Percentiles rank a stretch among this genome's conserved stretches.
Conservation (phyloP, 352 stramenopile genomes). For the Thraustochytrium striatum region DNA sequence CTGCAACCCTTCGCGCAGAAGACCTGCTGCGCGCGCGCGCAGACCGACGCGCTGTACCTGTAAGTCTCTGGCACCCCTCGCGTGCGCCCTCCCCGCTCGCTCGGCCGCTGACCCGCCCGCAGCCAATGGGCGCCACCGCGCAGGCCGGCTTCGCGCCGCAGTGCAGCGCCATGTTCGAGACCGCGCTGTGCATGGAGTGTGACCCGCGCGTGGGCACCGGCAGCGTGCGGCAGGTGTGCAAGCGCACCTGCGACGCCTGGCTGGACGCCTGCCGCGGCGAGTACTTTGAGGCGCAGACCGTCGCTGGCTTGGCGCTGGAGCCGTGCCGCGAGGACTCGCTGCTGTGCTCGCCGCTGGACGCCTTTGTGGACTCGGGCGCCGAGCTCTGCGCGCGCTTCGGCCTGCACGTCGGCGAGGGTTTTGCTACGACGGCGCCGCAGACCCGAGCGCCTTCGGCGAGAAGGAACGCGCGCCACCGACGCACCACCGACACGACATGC, state of each 20-base stretch:
- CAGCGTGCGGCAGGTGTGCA: not conserved
- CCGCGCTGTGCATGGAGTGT: constrained; percentile 17
- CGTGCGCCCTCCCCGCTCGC: too few species aligned
- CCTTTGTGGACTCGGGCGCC: not conserved
- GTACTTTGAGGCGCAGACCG: not conserved
- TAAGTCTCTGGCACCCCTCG: too few species aligned
- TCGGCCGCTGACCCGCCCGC: too few species aligned
- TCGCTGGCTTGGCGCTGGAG: not conserved
- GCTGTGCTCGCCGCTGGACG: not conserved
- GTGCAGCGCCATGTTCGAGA: not conserved
- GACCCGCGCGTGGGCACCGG: constrained; percentile 1
- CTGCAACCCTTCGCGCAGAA: too few species aligned
- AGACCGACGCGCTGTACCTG: too few species aligned
- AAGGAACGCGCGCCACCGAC: not conserved
- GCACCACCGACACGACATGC: too few species aligned
- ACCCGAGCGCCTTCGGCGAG: not conserved
- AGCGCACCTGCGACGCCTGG: constrained; percentile 10
- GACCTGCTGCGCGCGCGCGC: too few species aligned
- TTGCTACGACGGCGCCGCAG: not conserved
- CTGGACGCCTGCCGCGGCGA: constrained; percentile 5
- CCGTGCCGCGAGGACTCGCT: not conserved
- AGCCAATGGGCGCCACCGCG: too few species aligned
- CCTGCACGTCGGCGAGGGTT: not conserved
- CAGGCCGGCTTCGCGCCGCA: not conserved
- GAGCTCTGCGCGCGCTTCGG: not conserved